Evolutionary conservation across 139 green algal species (phyloP).

Genomic region (Micractinium conductrix): DNA sequence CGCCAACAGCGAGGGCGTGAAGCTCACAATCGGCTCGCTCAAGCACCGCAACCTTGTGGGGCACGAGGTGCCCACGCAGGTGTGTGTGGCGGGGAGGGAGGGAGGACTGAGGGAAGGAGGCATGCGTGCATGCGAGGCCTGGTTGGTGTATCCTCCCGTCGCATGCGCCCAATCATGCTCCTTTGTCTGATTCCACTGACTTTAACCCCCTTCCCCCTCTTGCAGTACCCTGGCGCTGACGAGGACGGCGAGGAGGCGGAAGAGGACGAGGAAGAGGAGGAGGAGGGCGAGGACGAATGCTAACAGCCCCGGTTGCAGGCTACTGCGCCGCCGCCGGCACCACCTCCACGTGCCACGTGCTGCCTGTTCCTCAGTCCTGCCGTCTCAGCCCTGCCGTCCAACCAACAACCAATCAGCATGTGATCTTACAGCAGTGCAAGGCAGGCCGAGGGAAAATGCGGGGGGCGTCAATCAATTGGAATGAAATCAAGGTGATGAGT

Average conservation of each 20-base stretch:
- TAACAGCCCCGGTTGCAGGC: too few relatives aligned
- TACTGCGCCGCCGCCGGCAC: too few relatives aligned
- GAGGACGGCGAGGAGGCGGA: constrained; percentile 31
- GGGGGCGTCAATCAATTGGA: too few relatives aligned
- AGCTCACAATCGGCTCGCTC: background rate
- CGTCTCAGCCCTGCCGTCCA: too few relatives aligned
- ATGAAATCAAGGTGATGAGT: too few relatives aligned
- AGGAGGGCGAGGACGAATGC: background rate
- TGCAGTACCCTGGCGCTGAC: constrained; percentile 18
- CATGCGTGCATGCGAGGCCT: too few relatives aligned
- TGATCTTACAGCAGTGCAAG: too few relatives aligned
- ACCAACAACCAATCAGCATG: too few relatives aligned
- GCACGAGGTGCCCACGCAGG: constrained; percentile 29
- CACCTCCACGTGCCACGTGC: too few relatives aligned
- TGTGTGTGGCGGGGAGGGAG: background rate
- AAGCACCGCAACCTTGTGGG: constrained; percentile 52
- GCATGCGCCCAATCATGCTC: background rate
- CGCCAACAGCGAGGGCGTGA: too few relatives aligned
- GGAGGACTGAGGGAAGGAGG: background rate
- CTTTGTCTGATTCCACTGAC: background rate
- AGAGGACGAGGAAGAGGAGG: constrained; percentile 7
- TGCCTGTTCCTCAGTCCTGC: too few relatives aligned
- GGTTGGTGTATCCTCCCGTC: background rate
- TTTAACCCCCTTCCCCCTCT: background rate
- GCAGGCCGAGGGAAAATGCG: too few relatives aligned